Percentiles rank a stretch among this genome's conserved stretches.
phyloP scores from a whole-genome alignment of 352 stramenopile species.

The Elongisporangium prolatum region DNA sequence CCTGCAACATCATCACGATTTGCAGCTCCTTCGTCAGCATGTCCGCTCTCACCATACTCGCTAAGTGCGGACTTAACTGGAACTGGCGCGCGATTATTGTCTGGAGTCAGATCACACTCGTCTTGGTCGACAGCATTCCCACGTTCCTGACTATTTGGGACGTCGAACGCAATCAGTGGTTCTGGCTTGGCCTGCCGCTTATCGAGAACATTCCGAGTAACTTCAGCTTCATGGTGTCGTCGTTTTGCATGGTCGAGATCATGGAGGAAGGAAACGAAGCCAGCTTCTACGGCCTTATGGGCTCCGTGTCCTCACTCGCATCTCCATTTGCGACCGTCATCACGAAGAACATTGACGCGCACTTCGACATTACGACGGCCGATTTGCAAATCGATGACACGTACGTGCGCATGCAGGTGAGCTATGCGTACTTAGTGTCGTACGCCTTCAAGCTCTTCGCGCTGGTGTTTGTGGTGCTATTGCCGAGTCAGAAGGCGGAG shows the following conservation, averaged over 20 bases:
- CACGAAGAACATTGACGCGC: constrained; percentile 48
- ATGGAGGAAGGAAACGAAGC: constrained; percentile 36
- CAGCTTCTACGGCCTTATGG: constrained; percentile 39
- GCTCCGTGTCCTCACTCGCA: constrained; percentile 31
- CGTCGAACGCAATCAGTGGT: constrained; percentile 56
- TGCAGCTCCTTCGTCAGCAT: constrained; percentile 27
- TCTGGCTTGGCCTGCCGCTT: constrained; percentile 59
- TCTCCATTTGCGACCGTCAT: constrained; percentile 43
- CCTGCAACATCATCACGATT: constrained; percentile 51
- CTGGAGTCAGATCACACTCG: constrained; percentile 17
- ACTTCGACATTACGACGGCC: constrained; percentile 33
- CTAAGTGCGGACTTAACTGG: constrained; percentile 36
- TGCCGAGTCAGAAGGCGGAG: constrained; percentile 42
- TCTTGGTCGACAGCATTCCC: constrained; percentile 33
- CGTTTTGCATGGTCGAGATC: constrained; percentile 49
- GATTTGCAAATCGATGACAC: constrained; percentile 36
- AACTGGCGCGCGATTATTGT: constrained; percentile 39
- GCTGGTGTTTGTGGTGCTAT: constrained; percentile 32
- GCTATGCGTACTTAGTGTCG: constrained; percentile 26
- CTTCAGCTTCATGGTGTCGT: constrained; percentile 45
- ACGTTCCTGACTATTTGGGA: constrained; percentile 59
- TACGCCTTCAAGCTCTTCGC: constrained; percentile 43
- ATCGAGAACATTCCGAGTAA: constrained; percentile 44
- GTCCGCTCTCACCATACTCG: constrained; percentile 17
- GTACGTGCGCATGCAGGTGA: constrained; percentile 26